A percentile compares a stretch with the other conserved stretches of the same genome.
Conservation (phyloP, 306 rosid species). For the Cicer bijugum region DNA sequence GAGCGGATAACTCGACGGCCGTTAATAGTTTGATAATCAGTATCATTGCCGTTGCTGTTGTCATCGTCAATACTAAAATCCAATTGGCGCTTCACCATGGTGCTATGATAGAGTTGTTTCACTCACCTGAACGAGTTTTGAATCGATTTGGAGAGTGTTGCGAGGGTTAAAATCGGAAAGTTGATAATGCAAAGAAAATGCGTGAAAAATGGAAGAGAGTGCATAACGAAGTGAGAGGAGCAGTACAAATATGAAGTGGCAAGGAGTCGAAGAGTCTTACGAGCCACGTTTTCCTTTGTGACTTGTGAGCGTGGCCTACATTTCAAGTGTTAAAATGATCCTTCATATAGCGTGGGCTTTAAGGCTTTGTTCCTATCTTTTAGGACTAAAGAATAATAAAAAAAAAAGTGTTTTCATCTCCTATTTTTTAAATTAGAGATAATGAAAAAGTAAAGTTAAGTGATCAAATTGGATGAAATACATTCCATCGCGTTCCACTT, state of each 20-base stretch:
- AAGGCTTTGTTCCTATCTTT: too few relatives aligned
- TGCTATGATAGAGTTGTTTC: background rate
- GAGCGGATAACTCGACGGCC: conserved; percentile 49
- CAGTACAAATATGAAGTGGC: background rate
- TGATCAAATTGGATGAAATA: too few relatives aligned
- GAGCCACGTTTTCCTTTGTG: background rate
- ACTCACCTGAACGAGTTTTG: background rate
- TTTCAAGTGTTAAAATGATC: too few relatives aligned
- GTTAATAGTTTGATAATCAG: conserved; percentile 24
- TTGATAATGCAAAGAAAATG: background rate
- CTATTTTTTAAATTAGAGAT: too few relatives aligned
- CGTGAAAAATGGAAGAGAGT: background rate
- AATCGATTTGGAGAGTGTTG: background rate
- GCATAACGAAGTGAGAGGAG: background rate
- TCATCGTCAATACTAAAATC: background rate
- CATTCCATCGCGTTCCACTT: too few relatives aligned
- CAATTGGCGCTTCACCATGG: conserved; percentile 38
- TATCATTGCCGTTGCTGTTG: background rate
- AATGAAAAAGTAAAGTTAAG: too few relatives aligned
- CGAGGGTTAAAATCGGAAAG: background rate
- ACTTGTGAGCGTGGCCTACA: too few relatives aligned
- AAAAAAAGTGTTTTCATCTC: too few relatives aligned
- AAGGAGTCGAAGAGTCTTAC: conserved; percentile 1
- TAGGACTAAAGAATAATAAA: too few relatives aligned
- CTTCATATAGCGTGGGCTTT: too few relatives aligned